Evolutionary conservation across 495 filamentous ascomycete species (phyloP).

Genomic region (Lophium mytilinum): DNA sequence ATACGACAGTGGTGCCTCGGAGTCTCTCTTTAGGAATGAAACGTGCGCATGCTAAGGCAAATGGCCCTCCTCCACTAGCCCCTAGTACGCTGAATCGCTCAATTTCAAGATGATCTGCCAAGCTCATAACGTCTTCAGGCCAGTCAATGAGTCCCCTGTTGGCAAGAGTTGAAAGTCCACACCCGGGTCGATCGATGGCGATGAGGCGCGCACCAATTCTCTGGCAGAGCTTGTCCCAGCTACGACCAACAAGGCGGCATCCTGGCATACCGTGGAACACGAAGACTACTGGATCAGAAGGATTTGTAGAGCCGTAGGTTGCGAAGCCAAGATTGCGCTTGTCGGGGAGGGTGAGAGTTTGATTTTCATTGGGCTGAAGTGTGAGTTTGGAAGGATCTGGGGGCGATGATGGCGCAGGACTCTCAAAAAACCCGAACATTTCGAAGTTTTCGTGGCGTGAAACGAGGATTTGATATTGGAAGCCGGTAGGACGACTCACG

Average conservation of each 20-base stretch:
- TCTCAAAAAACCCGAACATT: conserved; percentile 10
- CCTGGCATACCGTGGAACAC: conserved; percentile 17
- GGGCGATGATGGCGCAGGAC: conserved; percentile 9
- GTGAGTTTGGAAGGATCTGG: conserved; percentile 12
- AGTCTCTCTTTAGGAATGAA: conserved; percentile 17
- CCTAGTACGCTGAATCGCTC: conserved; percentile 14
- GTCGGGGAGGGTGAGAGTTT: conserved; percentile 9
- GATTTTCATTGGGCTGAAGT: conserved; percentile 10
- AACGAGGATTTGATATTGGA: not conserved
- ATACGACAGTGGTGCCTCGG: conserved; percentile 15
- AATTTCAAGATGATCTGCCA: conserved; percentile 15
- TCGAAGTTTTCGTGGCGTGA: not conserved
- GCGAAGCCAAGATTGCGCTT: conserved; percentile 14
- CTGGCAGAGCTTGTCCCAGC: conserved; percentile 19
- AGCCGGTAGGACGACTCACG: not conserved
- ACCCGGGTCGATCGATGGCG: conserved; percentile 16
- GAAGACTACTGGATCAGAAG: conserved; percentile 17
- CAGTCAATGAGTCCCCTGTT: conserved; percentile 13
- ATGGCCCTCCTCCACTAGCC: conserved; percentile 17
- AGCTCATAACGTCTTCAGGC: conserved; percentile 14
- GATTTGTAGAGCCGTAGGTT: conserved; percentile 13
- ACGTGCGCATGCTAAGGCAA: conserved; percentile 15
- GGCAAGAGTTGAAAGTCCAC: conserved; percentile 15
- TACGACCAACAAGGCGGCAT: conserved; percentile 9
- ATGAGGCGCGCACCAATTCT: conserved; percentile 14